These are phyloP conservation scores for Pichia sp. DNA, from an alignment of 1,139 yeast species.

Conservation along the genomic window DNA sequence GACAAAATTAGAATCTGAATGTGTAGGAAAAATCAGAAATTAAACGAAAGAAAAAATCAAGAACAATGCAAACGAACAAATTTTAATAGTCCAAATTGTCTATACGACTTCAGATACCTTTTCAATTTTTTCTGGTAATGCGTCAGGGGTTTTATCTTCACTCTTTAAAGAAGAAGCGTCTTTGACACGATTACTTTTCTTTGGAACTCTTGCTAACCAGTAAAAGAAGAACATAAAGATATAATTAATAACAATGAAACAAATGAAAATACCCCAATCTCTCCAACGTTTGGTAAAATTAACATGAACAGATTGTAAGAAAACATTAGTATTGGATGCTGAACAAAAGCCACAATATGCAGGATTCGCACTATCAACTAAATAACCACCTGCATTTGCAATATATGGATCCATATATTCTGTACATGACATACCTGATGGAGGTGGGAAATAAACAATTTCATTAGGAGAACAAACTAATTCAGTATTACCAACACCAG, in stretches of 20 bases:
- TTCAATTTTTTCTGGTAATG: neutral
- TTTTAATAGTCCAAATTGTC: no score
- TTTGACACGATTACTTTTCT: constrained; percentile 24
- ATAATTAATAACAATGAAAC: constrained; percentile 41
- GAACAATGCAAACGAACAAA: no score
- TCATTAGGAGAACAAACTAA: constrained; percentile 44
- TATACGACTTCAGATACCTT: neutral
- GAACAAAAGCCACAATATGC: constrained; percentile 42
- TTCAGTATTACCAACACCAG: constrained; percentile 37
- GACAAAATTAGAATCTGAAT: no score
- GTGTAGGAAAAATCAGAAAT: no score
- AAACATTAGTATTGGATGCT: constrained; percentile 33
- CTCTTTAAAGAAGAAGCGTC: constrained; percentile 26
- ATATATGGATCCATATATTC: constrained; percentile 37
- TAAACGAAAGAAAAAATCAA: no score
- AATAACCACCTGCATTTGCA: constrained; percentile 38
- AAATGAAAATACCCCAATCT: constrained; percentile 51
- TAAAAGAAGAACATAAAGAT: constrained; percentile 34
- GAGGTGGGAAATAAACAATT: constrained; percentile 43
- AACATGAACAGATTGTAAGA: constrained; percentile 29
- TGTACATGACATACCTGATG: constrained; percentile 42
- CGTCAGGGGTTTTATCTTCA: constrained; percentile 14
- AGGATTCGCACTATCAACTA: constrained; percentile 37
- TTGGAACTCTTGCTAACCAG: constrained; percentile 34
- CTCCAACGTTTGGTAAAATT: constrained; percentile 47